These are phyloP conservation scores for Ustilago nuda DNA, from an alignment of 1,284 basidiomycete species.

Conservation along the genomic window DNA sequence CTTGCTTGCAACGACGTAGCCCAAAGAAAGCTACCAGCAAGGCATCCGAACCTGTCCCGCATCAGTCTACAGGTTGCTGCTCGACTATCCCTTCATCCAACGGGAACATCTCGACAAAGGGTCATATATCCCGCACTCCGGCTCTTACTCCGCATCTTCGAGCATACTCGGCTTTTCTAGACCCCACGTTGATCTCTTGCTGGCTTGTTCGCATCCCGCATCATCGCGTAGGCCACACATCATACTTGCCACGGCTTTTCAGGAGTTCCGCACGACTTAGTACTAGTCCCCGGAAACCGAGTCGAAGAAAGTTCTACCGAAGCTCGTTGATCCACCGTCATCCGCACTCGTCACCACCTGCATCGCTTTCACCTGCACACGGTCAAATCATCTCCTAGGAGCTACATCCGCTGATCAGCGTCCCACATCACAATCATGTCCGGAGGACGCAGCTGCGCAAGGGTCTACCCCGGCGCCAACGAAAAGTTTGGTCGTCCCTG, in stretches of 20 bases:
- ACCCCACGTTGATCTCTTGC: too few relatives aligned
- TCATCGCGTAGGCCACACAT: too few relatives aligned
- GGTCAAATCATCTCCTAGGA: background rate
- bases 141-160: too few relatives aligned
- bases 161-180: too few relatives aligned
- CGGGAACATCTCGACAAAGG: background rate
- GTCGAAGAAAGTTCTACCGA: too few relatives aligned
- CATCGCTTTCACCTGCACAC: background rate
- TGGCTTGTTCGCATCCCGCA: too few relatives aligned
- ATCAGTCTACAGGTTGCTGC: background rate
- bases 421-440: conserved; percentile 30
- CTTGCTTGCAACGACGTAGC: conserved; percentile 11
- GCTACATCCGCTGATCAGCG: background rate
- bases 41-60: background rate
- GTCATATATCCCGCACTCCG: too few relatives aligned
- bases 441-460: conserved; percentile 66
- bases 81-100: background rate
- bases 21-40: conserved; percentile 5
- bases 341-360: too few relatives aligned
- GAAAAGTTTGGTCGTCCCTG: conserved; percentile 74
- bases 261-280: too few relatives aligned
- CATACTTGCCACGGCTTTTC: too few relatives aligned
- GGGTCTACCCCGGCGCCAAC: conserved; percentile 75
- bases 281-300: too few relatives aligned
- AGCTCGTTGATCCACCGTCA: too few relatives aligned